Evolutionary conservation across 164 flowering plant species (phyloP).

Genomic region (Annona squamosa): DNA sequence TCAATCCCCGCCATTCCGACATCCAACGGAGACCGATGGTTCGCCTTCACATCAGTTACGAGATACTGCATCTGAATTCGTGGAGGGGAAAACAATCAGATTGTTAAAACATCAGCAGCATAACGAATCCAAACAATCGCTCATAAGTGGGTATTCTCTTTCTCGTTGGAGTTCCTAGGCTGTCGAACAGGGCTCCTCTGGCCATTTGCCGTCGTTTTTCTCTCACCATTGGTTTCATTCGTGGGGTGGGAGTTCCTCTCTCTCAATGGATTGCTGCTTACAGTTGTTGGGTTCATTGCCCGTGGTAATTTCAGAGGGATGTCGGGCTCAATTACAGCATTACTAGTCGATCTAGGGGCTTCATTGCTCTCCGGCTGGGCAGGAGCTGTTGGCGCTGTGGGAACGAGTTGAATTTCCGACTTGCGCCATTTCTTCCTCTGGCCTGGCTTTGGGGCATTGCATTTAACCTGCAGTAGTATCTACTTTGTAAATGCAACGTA

Average conservation of each 20-base stretch:
- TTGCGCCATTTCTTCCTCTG: slow-evolving; percentile 79
- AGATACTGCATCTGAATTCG: not conserved
- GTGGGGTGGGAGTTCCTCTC: slow-evolving; percentile 56
- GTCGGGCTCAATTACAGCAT: slow-evolving; percentile 21
- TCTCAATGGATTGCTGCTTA: slow-evolving; percentile 42
- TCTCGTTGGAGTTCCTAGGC: slow-evolving; percentile 42
- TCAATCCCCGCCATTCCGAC: not conserved
- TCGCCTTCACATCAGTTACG: not conserved
- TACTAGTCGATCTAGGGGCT: slow-evolving; percentile 25
- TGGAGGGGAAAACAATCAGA: not conserved
- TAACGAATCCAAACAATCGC: not conserved
- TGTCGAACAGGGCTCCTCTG: slow-evolving; percentile 39
- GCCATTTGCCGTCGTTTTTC: slow-evolving; percentile 24
- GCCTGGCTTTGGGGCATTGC: slow-evolving; percentile 42
- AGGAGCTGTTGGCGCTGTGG: slow-evolving; percentile 38
- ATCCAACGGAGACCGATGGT: not conserved
- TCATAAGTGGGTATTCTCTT: slow-evolving; percentile 47
- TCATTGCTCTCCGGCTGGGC: slow-evolving; percentile 28
- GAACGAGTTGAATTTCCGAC: slow-evolving; percentile 58
- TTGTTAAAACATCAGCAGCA: slow-evolving; percentile 3
- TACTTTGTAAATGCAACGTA: no score
- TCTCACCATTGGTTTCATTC: slow-evolving; percentile 26
- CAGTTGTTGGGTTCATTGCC: slow-evolving; percentile 55
- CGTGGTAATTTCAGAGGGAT: slow-evolving; percentile 61
- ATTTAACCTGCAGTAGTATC: slow-evolving; percentile 38